These are phyloP conservation scores for Nepenthes alata DNA, from an alignment of 179 eudicot genomes.

Conservation along the genomic window DNA sequence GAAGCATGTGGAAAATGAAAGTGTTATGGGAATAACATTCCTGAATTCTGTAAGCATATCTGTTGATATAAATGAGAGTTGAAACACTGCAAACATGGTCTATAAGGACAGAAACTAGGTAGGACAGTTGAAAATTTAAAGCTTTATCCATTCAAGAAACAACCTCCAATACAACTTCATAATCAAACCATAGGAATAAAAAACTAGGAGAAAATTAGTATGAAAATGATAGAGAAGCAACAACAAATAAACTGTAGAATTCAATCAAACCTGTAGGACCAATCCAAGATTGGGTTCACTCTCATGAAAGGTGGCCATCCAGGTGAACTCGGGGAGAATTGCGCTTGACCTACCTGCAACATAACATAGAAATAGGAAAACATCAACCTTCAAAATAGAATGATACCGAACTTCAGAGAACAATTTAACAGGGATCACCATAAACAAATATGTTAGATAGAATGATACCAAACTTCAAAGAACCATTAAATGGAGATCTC, in stretches of 20 bases:
- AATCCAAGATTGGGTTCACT: constrained; percentile 94
- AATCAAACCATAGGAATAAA: not conserved
- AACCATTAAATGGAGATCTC: not conserved
- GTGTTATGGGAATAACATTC: not conserved
- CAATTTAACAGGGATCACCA: not conserved
- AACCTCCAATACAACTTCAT: not conserved
- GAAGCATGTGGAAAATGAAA: constrained; percentile 10
- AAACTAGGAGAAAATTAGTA: not conserved
- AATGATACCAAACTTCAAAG: not conserved
- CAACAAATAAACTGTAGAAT: not conserved
- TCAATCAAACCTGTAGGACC: constrained; percentile 79
- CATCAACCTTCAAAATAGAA: constrained; percentile 6
- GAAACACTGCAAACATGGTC: not conserved
- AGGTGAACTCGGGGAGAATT: constrained; percentile 93
- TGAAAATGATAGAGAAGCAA: not conserved
- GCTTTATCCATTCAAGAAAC: not conserved
- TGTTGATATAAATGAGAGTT: not conserved
- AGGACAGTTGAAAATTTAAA: not conserved
- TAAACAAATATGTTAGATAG: not conserved
- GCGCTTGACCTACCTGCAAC: constrained; percentile 93
- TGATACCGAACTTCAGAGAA: not conserved
- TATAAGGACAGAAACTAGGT: not conserved
- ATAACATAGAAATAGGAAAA: constrained; percentile 3
- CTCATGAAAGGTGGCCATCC: constrained; percentile 99
- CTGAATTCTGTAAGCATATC: not conserved